Base-by-base conservation (phyloP, 2,329 filamentous ascomycete genomes). In the Dendrostoma leiphaemia region DNA sequence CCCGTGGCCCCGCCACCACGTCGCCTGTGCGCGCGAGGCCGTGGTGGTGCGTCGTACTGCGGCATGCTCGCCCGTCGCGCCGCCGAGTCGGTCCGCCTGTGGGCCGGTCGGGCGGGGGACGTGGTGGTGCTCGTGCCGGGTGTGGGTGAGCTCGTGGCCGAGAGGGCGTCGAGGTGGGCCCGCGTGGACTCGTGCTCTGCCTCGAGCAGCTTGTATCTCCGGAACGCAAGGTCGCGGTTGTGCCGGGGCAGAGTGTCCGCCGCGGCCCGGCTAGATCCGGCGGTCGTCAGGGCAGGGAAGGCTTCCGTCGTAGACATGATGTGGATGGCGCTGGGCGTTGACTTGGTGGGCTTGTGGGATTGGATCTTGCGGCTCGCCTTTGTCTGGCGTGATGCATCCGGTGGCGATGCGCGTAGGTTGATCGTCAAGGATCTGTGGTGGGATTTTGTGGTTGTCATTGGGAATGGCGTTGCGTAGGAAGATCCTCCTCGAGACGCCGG, bases 161-260 rank as follows among this genome's bases (percentile, higher is more conserved):
- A 49, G 21, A 83, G 75, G 56, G 76, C 73, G 60, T 81, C 72
- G 56, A 83, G 76, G 57, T 78, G 76, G 60, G 70, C 71, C 57
- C 71, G 72, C 15, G 83, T 73, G 55, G 77, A 74, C 56, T 82
- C 75, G 63, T 82, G 80, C 62, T 82, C 77, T 58, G 77, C 75
- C 53, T 80, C 75, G 7, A 83, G 69, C 21, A 79, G 65, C 51
- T 82, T 70, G 57, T 83, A 83, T 60, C 80, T 75, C 62, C 81
- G 78, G 63, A 83, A 68, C 50, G 76, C 74, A 35, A 80, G 72
- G 60, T 73, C 73, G 59, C 74, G 75, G 62, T 70, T 69, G 58
- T 73, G 70, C 50, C 64, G 60, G 32, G 51, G 57, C 12, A 58
- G 40, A 28, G 32, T 56, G 26, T 60, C 60, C 19, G 52, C n/a